Evolutionary conservation across 139 green algal species (phyloP).

Genomic region (Eudorina sp.): DNA sequence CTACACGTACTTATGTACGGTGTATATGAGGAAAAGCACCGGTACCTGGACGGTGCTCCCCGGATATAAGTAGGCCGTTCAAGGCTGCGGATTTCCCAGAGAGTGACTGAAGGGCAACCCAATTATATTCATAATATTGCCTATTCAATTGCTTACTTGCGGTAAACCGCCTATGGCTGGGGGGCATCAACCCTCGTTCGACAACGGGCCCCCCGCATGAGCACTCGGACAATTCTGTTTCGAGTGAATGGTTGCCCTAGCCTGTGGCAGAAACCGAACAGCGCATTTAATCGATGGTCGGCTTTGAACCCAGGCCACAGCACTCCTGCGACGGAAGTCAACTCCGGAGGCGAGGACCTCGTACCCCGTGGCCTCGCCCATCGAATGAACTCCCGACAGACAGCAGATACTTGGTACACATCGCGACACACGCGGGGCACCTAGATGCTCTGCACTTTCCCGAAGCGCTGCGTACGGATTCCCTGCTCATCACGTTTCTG

Average conservation of each 20-base stretch:
- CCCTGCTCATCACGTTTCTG: background rate
- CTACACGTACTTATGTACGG: too few species aligned
- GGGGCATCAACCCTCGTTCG: too few species aligned
- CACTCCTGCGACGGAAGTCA: background rate
- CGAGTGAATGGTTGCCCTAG: background rate
- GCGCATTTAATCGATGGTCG: background rate
- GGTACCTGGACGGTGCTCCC: too few species aligned
- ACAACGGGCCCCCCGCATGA: too few species aligned
- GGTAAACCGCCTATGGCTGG: too few species aligned
- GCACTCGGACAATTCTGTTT: background rate
- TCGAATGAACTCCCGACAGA: slow-evolving; percentile 40
- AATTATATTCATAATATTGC: too few species aligned
- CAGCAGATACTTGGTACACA: background rate
- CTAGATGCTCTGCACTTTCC: background rate
- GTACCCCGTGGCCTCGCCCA: background rate
- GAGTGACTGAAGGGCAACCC: too few species aligned
- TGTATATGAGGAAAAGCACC: too few species aligned
- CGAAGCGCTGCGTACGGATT: background rate
- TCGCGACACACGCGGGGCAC: too few species aligned
- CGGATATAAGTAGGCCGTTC: too few species aligned
- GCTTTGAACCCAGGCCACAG: slow-evolving; percentile 39
- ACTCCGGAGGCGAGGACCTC: slow-evolving; percentile 34
- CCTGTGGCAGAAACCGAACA: slow-evolving; percentile 43
- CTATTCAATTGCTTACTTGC: too few species aligned
- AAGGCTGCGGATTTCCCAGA: too few species aligned